Percentiles rank a stretch among this genome's conserved stretches.
Conservation (phyloP, 805 yeast species). For the Suhomyces sp. region DNA sequence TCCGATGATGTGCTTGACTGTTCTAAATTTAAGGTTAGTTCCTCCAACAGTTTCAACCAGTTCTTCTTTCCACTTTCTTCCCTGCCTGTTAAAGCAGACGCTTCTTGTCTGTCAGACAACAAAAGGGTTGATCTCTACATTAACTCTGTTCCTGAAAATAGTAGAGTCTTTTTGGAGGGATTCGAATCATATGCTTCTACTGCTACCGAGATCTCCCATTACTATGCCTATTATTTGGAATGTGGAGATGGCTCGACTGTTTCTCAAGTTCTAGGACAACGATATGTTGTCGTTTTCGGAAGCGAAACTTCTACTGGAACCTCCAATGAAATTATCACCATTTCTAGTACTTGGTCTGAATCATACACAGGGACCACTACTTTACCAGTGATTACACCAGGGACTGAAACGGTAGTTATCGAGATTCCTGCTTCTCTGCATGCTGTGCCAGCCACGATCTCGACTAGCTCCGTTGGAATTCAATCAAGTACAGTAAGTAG, state of each 20-base stretch:
- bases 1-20: constrained; percentile 15
- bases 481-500: no score
- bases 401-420: constrained; percentile 7
- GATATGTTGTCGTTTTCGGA: not conserved
- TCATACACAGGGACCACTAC: constrained; percentile 2
- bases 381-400: constrained; percentile 2
- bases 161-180: constrained; percentile 16
- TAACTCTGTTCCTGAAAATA: constrained; percentile 8
- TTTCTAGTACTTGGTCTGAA: not conserved
- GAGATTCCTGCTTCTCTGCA: constrained; percentile 5
- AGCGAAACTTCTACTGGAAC: not conserved
- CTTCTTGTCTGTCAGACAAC: constrained; percentile 4
- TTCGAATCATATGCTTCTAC: constrained; percentile 9
- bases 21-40: constrained; percentile 9
- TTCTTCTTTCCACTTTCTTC: constrained; percentile 15
- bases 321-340: not conserved
- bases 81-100: not conserved
- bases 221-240: constrained; percentile 8
- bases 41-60: constrained; percentile 13
- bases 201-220: constrained; percentile 8
- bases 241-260: constrained; percentile 13
- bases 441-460: no score
- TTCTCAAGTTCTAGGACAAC: not conserved
- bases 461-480: no score
- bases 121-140: constrained; percentile 6